Base-by-base conservation (phyloP, 2,329 filamentous ascomycete species). In the Cladosporium sphaerospermum region DNA sequence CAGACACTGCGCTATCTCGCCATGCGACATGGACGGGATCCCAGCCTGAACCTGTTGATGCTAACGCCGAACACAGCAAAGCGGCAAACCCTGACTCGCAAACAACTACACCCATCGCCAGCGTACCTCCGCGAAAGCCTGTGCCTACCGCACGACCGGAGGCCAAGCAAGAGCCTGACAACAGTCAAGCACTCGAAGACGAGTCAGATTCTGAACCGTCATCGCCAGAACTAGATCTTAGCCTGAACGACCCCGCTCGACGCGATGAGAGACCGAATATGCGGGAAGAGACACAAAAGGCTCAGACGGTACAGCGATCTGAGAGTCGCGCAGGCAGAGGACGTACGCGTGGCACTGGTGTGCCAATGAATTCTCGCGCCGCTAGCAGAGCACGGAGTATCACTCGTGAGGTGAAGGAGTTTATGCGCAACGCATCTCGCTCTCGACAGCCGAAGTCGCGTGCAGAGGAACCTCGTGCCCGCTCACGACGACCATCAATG, bases 121-220 rank as follows among this genome's bases (percentile, higher is more conserved):
- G 55, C 39, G 54, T 65, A 9, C 61, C 60, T 10, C 50, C 54
- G 9, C 52, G 63, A 19, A 65, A 64, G 50, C 62, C 63, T 28
- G 63, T 65, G 3, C 59, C 61, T 10, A 46, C 51, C 14, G 32
- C 48, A 18, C 31, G 31, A n/a, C 13, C 23, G 23, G 23, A 28
- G 23, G 23, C 4, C 23, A 28, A 28, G 23, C 23, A 5, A 28
- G 23, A 28, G 23, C 5, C 23, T 28, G 23, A 28, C 23, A 28
- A 28, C 23, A 28, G 23, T 7, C 23, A 28, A 28, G 23, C 23
- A 28, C 23, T 28, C 4, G 23, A 28, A 28, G 10, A 7, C 16
- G 42, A 36, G 8, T 3, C 33, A 40, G 18, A 44, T 19, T 37
- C 39, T 11, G 36, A 39, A 16, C 13, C 32, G 32, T 34, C 32